Evolutionary conservation across 768 basidiomycete genomes (phyloP).

Genomic region (Phaeotremella skinneri): DNA sequence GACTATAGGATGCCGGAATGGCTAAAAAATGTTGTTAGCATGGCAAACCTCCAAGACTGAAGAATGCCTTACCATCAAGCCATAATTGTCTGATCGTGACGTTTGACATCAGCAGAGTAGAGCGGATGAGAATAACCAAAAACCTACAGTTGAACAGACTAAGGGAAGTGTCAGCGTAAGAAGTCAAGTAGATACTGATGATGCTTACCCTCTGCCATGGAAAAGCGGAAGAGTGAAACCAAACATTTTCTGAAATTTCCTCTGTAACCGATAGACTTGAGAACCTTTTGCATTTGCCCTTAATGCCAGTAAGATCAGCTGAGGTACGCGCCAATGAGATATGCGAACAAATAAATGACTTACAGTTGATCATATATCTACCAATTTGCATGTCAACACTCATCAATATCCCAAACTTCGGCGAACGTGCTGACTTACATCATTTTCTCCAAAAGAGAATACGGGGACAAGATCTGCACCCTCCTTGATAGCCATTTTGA

Average conservation of each 20-base stretch:
- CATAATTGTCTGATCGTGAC: slow-evolving; percentile 77
- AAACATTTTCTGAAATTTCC: slow-evolving; percentile 84
- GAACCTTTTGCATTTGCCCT: slow-evolving; percentile 83
- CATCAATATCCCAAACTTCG: slow-evolving; percentile 1
- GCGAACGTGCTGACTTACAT: slow-evolving; percentile 60
- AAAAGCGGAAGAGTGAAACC: slow-evolving; percentile 98
- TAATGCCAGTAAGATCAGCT: not conserved
- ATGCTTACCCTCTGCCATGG: slow-evolving; percentile 74
- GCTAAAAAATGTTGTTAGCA: slow-evolving; percentile 53
- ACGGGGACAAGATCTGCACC: slow-evolving; percentile 90
- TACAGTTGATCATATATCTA: slow-evolving; percentile 95
- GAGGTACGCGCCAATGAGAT: not conserved
- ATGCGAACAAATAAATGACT: slow-evolving; percentile 9
- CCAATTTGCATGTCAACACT: not conserved
- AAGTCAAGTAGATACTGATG: not conserved
- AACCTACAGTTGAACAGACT: slow-evolving; percentile 78
- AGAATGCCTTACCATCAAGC: slow-evolving; percentile 60
- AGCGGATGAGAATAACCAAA: not conserved
- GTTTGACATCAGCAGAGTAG: not conserved
- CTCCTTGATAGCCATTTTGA: slow-evolving; percentile 61
- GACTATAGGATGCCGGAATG: slow-evolving; percentile 91
- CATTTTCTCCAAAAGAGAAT: slow-evolving; percentile 98
- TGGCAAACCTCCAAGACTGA: not conserved
- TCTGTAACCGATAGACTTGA: slow-evolving; percentile 77
- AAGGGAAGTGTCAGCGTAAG: slow-evolving; percentile 10